These are phyloP conservation scores for Neospermospora avenae DNA, from an alignment of 2,329 filamentous ascomycete species.

Conservation along the genomic window DNA sequence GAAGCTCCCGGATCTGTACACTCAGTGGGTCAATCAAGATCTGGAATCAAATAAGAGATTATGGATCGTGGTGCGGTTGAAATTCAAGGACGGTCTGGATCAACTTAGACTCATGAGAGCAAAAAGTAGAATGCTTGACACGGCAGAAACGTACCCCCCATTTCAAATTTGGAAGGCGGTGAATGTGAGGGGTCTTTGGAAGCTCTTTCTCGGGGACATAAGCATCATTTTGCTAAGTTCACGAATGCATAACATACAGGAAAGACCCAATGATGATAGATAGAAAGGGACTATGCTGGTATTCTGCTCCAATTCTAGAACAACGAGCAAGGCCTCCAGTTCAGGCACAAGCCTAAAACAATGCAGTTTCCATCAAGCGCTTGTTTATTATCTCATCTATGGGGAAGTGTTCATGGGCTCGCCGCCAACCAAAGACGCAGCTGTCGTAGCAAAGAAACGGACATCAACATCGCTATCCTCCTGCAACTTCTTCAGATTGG, in stretches of 20 bases:
- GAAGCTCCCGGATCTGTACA: background rate
- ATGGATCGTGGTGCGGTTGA: background rate
- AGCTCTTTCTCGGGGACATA: no score
- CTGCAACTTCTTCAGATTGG: slow-evolving; percentile 91
- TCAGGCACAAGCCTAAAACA: slow-evolving; percentile 28
- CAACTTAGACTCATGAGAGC: no score
- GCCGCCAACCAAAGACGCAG: slow-evolving; percentile 53
- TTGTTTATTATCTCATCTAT: slow-evolving; percentile 35
- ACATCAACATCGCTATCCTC: slow-evolving; percentile 98
- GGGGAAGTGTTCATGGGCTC: slow-evolving; percentile 54
- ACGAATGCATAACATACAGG: slow-evolving; percentile 12
- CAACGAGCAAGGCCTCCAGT: slow-evolving; percentile 27
- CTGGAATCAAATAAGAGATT: background rate
- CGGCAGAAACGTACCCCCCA: slow-evolving; percentile 15
- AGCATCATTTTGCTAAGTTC: slow-evolving; percentile 6
- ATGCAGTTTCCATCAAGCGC: slow-evolving; percentile 26
- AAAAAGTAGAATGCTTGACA: no score
- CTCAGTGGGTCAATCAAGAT: background rate
- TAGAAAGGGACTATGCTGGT: slow-evolving; percentile 31
- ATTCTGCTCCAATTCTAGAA: slow-evolving; percentile 36
- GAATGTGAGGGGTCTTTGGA: background rate
- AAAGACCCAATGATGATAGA: background rate
- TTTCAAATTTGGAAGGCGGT: slow-evolving; percentile 13
- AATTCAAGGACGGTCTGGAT: no score
- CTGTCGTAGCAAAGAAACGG: slow-evolving; percentile 93